These are phyloP conservation scores for Mycena maculata DNA, from an alignment of 768 basidiomycete genomes.

Conservation along the genomic window DNA sequence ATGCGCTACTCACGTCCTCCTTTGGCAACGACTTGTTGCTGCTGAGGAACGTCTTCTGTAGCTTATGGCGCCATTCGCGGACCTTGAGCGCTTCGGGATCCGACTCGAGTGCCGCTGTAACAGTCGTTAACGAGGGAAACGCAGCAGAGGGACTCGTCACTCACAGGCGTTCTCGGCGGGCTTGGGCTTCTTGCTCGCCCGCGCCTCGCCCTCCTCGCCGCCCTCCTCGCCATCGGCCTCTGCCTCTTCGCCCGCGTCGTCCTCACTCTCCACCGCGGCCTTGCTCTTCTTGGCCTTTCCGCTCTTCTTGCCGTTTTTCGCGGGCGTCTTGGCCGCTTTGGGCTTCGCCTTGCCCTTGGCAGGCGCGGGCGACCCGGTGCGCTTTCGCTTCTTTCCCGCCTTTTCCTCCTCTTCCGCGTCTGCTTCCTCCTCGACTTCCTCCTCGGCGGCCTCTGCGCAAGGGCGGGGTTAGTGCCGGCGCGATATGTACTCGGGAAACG, in stretches of 20 bases:
- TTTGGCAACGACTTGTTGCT: slow-evolving; percentile 70
- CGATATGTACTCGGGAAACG: slow-evolving; percentile 28
- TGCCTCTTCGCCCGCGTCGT: slow-evolving; percentile 77
- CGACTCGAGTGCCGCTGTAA: slow-evolving; percentile 62
- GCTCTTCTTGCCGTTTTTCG: slow-evolving; percentile 67
- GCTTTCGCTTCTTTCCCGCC: slow-evolving; percentile 65
- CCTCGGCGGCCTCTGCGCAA: slow-evolving; percentile 34
- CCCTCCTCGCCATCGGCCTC: slow-evolving; percentile 65
- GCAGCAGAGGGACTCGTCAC: slow-evolving; percentile 39
- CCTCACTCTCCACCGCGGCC: slow-evolving; percentile 55
- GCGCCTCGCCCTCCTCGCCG: slow-evolving; percentile 65
- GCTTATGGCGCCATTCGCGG: slow-evolving; percentile 91
- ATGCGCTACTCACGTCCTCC: slow-evolving; percentile 73
- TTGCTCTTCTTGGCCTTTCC: slow-evolving; percentile 62
- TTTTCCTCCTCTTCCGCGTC: slow-evolving; percentile 66
- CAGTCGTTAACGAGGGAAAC: slow-evolving; percentile 7
- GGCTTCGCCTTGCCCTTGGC: slow-evolving; percentile 53
- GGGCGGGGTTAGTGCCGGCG: not conserved
- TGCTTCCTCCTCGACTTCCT: slow-evolving; percentile 65
- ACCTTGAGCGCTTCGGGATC: slow-evolving; percentile 79
- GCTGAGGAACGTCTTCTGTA: slow-evolving; percentile 88
- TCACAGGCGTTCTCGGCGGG: slow-evolving; percentile 72
- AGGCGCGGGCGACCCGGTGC: slow-evolving; percentile 47
- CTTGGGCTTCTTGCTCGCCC: slow-evolving; percentile 61
- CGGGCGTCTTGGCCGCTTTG: slow-evolving; percentile 44